phyloP scores from a whole-genome alignment of 2,329 filamentous ascomycete species.

The Monilinia vaccinii-corymbosi region DNA sequence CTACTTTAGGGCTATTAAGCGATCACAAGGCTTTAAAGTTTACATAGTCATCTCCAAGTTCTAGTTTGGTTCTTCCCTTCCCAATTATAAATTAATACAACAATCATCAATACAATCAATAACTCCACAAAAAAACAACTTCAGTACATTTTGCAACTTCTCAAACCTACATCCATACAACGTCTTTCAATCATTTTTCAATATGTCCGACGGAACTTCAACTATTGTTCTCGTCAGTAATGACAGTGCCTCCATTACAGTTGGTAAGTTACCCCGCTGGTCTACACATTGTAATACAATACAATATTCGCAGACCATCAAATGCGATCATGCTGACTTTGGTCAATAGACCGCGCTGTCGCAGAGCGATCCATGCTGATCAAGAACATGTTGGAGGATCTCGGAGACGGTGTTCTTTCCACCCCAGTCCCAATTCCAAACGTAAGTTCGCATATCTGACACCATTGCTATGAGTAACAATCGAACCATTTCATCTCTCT shows the following conservation, averaged over 20 bases:
- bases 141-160: not conserved
- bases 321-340: not conserved
- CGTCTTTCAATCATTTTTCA: slow-evolving; percentile 8
- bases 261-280: slow-evolving; percentile 36
- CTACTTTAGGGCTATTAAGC: not conserved
- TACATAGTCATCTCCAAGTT: not conserved
- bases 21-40: not conserved
- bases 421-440: slow-evolving; percentile 72
- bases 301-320: slow-evolving; percentile 8
- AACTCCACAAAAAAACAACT: not conserved
- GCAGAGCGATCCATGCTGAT: slow-evolving; percentile 90
- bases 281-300: not conserved
- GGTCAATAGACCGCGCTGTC: slow-evolving; percentile 60
- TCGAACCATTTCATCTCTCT: slow-evolving; percentile 10
- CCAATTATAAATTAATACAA: not conserved
- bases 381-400: slow-evolving; percentile 96
- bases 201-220: slow-evolving; percentile 29
- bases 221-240: slow-evolving; percentile 40
- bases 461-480: not conserved
- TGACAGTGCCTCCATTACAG: slow-evolving; percentile 38
- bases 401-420: slow-evolving; percentile 54
- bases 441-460: slow-evolving; percentile 35
- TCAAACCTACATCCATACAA: not conserved
- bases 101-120: slow-evolving; percentile 6
- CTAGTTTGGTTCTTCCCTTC: not conserved